Evolutionary conservation across 2,329 filamentous ascomycete species (phyloP), one percentile per base, ranked within the genome.

Genomic region (Xylaria digitata): DNA sequence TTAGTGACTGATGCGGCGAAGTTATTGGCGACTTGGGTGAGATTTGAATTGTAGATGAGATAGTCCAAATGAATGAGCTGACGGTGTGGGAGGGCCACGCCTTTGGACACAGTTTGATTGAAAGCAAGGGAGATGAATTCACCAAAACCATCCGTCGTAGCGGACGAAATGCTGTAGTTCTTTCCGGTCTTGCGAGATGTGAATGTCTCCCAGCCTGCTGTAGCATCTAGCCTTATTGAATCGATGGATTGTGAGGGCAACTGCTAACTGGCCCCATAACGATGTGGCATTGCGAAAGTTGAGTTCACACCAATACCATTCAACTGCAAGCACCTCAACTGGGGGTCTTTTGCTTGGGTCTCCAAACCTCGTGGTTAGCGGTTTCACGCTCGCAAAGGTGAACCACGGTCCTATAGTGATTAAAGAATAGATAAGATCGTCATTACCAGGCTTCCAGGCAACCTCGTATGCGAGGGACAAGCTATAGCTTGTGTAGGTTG

Each of bases 1-100:
- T 53, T 53, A 5, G 49, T 52, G 15, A 52, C 34, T 52, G 49
- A 34, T 34, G 49, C 26, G 9, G 50, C 32, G 21, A 53, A 53
- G 15, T 37, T 53, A 40, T 40, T 34, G 7, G 50, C 50, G 32
- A 53, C 30, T 21, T 19, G 17, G n/a, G 50, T 40, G 19, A 53
- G 30, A 9, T 53, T 53, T 7, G 50, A 53, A 30, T 53, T 40
- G 50, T 21, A 53, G 32, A 53, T 30, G 50, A 21, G 30, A 6
- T 53, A 53, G 7, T 52, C 15, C 9, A 52, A 23, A 52, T 52
- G 49, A 34, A 52, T 52, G 49, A 52, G 26, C 49, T 52, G 49
- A 34, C 5, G 49, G 49, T 13, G 26, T 19, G 26, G 7, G 26
- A n/a, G 34, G 26, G 49, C 49, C 49, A 52, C 49, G 19, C 26